phyloP scores from a whole-genome alignment of 306 rosid species.

The Vigna reflexopilosa region DNA sequence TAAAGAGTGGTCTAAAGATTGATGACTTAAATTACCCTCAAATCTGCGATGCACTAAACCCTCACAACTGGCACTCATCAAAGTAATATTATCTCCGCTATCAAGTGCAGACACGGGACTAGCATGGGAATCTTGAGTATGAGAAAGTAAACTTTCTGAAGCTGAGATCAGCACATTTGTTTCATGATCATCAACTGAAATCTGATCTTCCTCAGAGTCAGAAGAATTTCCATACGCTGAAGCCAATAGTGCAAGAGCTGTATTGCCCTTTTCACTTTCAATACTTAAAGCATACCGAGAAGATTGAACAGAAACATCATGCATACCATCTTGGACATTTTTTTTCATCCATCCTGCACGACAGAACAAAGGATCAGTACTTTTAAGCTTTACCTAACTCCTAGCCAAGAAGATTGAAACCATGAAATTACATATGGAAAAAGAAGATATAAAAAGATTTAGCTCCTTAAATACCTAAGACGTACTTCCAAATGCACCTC shows the following conservation, averaged over 20 bases:
- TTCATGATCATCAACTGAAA: conserved; percentile 52
- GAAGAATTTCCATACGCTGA: conserved; percentile 88
- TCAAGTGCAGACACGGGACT: conserved; percentile 42
- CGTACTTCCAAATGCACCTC: conserved; percentile 18
- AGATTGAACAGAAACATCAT: conserved; percentile 59
- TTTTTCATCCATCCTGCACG: conserved; percentile 61
- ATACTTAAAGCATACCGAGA: conserved; percentile 46
- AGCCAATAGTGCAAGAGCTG: conserved; percentile 92
- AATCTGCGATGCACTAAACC: conserved; percentile 47
- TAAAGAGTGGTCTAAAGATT: conserved; percentile 50
- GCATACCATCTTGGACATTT: conserved; percentile 49
- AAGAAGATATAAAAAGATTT: conserved; percentile 9
- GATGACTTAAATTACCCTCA: conserved; percentile 46
- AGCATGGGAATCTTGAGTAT: conserved; percentile 47
- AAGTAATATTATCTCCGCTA: conserved; percentile 44
- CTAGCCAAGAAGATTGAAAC: conserved; percentile 32
- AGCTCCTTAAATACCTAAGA: conserved; percentile 9
- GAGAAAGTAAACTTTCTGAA: conserved; percentile 59
- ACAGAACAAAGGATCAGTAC: conserved; percentile 35
- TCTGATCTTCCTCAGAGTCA: conserved; percentile 84
- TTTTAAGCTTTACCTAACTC: conserved; percentile 20
- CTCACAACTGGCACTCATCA: conserved; percentile 26
- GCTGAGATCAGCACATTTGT: conserved; percentile 49
- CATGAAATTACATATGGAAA: conserved; percentile 7
- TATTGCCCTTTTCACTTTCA: conserved; percentile 55